Conservation (phyloP, 23 red algal genomes). For the Gracilaria vermiculophylla region DNA sequence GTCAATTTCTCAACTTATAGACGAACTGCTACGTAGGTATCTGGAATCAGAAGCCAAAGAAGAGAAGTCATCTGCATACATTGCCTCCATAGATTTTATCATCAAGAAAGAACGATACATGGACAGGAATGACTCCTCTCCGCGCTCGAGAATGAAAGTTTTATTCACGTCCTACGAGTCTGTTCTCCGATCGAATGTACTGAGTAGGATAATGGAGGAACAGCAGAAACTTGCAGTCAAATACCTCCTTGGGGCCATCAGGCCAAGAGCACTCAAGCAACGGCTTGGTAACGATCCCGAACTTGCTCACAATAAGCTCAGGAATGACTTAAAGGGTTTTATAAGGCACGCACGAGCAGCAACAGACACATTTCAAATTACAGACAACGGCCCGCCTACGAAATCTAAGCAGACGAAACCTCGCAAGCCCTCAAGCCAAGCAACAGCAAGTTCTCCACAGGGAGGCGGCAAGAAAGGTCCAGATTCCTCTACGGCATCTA, state of each 20-base stretch:
- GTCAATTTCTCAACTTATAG: neutral
- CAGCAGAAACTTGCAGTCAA: neutral
- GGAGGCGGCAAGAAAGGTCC: too few relatives aligned
- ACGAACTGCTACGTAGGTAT: neutral
- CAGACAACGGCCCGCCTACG: too few relatives aligned
- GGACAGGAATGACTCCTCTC: neutral
- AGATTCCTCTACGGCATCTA: too few relatives aligned
- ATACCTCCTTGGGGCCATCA: neutral
- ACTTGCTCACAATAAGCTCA: neutral
- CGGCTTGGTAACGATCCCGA: neutral
- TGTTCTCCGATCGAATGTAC: neutral
- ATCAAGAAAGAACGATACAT: slow-evolving; percentile 12
- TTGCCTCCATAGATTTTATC: neutral
- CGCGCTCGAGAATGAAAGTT: neutral
- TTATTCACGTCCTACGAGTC: slow-evolving; percentile 1
- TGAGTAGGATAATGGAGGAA: neutral
- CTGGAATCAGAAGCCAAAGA: slow-evolving; percentile 20
- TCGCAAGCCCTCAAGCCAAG: too few relatives aligned
- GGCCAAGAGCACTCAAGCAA: neutral
- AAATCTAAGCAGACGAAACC: too few relatives aligned
- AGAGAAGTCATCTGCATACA: neutral
- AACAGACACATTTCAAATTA: too few relatives aligned
- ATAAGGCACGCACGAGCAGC: too few relatives aligned
- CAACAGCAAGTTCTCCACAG: too few relatives aligned
- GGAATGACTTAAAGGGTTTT: neutral